Evolutionary conservation across 768 basidiomycete genomes (phyloP).

Genomic region (Lactarius sanguifluus): DNA sequence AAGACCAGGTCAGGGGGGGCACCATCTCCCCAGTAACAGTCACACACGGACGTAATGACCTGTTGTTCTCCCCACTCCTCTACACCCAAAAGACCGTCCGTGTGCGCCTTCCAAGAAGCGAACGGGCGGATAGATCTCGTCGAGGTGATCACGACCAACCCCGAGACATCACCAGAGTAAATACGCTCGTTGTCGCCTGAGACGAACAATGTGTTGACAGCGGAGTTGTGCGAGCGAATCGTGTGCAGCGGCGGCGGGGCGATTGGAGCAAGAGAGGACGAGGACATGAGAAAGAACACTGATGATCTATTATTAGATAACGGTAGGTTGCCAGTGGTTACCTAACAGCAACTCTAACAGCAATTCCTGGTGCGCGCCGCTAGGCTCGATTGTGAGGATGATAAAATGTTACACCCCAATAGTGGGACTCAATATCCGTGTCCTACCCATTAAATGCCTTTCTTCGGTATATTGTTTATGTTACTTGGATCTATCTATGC

Average conservation of each 20-base stretch:
- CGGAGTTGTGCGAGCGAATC: constrained; percentile 67
- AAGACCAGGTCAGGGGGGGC: constrained; percentile 4
- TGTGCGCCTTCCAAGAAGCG: constrained; percentile 76
- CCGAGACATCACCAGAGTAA: constrained; percentile 83
- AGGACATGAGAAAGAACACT: not conserved
- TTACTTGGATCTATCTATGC: no score
- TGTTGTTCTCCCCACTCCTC: constrained; percentile 62
- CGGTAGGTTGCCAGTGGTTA: no score
- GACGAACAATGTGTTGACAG: constrained; percentile 59
- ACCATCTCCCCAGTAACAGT: not conserved
- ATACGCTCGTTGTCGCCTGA: constrained; percentile 75
- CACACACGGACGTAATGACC: constrained; percentile 71
- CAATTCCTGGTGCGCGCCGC: no score
- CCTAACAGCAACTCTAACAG: no score
- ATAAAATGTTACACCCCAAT: no score
- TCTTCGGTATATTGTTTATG: no score
- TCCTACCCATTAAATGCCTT: no score
- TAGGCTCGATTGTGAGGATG: no score
- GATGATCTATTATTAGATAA: not conserved
- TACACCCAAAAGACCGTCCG: constrained; percentile 71
- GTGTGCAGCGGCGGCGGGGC: constrained; percentile 66
- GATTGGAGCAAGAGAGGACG: constrained; percentile 2
- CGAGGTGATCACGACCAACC: constrained; percentile 74
- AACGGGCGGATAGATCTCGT: constrained; percentile 74
- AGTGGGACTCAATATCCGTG: no score